phyloP scores from a whole-genome alignment of 495 filamentous ascomycete genomes.

The Xylaria intraflava region DNA sequence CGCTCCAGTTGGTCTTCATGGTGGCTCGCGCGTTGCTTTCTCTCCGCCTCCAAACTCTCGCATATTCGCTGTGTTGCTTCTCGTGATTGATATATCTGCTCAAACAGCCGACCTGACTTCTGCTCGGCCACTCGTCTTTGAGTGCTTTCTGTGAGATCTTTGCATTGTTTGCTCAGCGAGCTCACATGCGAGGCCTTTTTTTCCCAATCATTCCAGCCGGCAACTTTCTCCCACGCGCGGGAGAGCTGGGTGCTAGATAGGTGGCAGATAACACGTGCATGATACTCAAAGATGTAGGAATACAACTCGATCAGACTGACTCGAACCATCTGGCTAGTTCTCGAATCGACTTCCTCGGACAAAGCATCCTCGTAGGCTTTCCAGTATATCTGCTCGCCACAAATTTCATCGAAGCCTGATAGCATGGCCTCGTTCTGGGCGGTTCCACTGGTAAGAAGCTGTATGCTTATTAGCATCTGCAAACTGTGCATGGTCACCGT shows the following conservation, averaged over 20 bases:
- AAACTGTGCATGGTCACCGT: not conserved
- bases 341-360: not conserved
- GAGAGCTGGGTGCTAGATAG: constrained; percentile 23
- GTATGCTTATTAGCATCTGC: not conserved
- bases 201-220: constrained; percentile 15
- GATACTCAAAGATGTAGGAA: constrained; percentile 30
- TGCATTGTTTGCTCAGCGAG: constrained; percentile 7
- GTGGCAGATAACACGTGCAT: constrained; percentile 28
- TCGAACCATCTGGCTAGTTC: not conserved
- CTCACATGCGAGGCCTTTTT: constrained; percentile 16
- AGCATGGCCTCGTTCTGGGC: constrained; percentile 21
- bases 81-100: constrained; percentile 19
- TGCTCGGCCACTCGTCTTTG: constrained; percentile 10
- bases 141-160: not conserved
- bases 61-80: constrained; percentile 11
- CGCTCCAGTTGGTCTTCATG: not conserved
- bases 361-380: constrained; percentile 18
- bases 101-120: constrained; percentile 7
- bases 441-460: constrained; percentile 21
- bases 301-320: constrained; percentile 20
- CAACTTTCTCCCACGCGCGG: constrained; percentile 22
- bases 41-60: constrained; percentile 6
- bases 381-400: constrained; percentile 17
- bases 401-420: constrained; percentile 16
- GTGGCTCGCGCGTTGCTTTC: constrained; percentile 8